Percentiles rank a stretch among this genome's conserved stretches.
These are phyloP conservation scores for Xylariaceae sp. DNA, from an alignment of 2,329 filamentous ascomycete species.

Conservation along the genomic window DNA sequence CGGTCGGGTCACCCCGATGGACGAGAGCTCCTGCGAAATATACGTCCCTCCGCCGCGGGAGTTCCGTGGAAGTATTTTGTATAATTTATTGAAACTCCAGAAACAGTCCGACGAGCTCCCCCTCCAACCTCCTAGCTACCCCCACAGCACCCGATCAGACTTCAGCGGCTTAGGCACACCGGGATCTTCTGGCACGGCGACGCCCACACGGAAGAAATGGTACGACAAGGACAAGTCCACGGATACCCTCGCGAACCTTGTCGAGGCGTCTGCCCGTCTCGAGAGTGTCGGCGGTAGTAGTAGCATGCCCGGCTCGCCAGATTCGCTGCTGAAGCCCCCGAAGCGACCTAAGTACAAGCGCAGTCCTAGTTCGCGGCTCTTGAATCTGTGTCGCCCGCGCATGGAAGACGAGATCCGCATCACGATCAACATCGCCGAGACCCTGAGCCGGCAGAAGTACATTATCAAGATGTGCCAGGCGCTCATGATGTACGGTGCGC, in stretches of 20 bases:
- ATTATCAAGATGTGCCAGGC: constrained; percentile 78
- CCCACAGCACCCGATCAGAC: constrained; percentile 28
- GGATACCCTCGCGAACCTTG: constrained; percentile 43
- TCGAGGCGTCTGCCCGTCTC: constrained; percentile 42
- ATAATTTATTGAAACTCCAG: constrained; percentile 44
- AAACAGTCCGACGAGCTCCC: constrained; percentile 33
- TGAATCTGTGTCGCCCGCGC: constrained; percentile 35
- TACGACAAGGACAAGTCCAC: constrained; percentile 44
- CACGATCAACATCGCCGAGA: constrained; percentile 54
- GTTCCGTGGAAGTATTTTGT: constrained; percentile 42
- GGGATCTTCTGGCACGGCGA: constrained; percentile 38
- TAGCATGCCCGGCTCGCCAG: constrained; percentile 10
- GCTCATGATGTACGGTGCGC: constrained; percentile 85
- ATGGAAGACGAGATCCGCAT: constrained; percentile 44
- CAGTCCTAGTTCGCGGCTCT: constrained; percentile 31
- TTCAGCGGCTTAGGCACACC: constrained; percentile 32
- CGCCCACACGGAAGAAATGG: constrained; percentile 43
- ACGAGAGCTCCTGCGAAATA: constrained; percentile 38
- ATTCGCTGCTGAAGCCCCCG: constrained; percentile 24
- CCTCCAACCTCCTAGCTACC: constrained; percentile 21
- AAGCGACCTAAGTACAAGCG: constrained; percentile 37
- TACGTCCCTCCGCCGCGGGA: constrained; percentile 38
- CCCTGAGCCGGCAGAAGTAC: constrained; percentile 74
- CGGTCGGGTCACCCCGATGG: constrained; percentile 28
- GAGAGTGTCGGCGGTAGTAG: constrained; percentile 32